Conservation (phyloP, 371 early-diverging fungal species). For the Apophysomyces elegans region DNA sequence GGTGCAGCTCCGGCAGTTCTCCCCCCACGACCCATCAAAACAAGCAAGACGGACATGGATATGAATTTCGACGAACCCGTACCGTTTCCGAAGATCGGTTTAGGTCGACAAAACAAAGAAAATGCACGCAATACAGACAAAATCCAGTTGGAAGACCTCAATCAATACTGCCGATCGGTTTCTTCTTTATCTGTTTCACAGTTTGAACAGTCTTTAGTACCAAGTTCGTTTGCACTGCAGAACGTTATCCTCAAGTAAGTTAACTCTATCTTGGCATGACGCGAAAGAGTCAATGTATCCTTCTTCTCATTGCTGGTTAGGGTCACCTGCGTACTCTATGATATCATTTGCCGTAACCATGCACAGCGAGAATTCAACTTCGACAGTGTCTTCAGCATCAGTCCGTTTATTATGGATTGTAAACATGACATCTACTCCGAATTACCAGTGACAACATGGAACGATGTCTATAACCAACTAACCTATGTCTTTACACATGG, state of each 20-base stretch:
- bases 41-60: constrained; percentile 27
- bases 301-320: constrained; percentile 14
- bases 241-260: neutral
- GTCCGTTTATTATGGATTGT: constrained; percentile 19
- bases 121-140: constrained; percentile 10
- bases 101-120: constrained; percentile 10
- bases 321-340: constrained; percentile 36
- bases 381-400: constrained; percentile 31
- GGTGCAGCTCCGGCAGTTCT: neutral
- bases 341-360: constrained; percentile 40
- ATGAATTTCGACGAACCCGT: constrained; percentile 20
- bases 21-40: neutral
- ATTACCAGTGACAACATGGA: constrained; percentile 37
- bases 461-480: constrained; percentile 44
- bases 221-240: neutral
- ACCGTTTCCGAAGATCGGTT: constrained; percentile 20
- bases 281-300: no score
- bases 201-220: neutral
- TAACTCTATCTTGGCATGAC: no score
- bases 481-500: constrained; percentile 59
- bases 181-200: constrained; percentile 16
- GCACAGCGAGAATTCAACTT: constrained; percentile 27
- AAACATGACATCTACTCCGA: constrained; percentile 10
- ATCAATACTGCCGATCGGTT: constrained; percentile 5
- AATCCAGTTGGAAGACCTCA: constrained; percentile 10